Conservation (phyloP, 768 basidiomycete species). For the Hygrophorus russula region DNA sequence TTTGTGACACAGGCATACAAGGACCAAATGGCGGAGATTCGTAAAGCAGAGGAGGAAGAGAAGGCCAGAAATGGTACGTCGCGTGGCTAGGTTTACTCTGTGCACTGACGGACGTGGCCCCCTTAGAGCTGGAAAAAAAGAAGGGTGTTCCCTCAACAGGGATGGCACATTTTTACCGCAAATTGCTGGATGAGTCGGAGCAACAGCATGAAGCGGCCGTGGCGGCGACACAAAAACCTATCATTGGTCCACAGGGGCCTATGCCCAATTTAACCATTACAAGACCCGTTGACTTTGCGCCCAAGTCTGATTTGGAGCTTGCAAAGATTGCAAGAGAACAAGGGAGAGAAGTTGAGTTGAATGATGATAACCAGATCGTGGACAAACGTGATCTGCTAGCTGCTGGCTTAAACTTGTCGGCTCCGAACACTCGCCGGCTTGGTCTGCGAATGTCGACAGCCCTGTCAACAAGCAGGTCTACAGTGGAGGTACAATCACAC, state of each 20-base stretch:
- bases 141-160: constrained; percentile 49
- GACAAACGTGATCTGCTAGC: constrained; percentile 89
- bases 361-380: constrained; percentile 95
- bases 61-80: constrained; percentile 71
- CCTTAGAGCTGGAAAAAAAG: constrained; percentile 52
- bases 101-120: background rate
- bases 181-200: constrained; percentile 69
- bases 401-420: constrained; percentile 85
- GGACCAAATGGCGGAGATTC: constrained; percentile 88
- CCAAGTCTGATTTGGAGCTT: constrained; percentile 63
- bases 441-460: constrained; percentile 28
- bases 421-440: constrained; percentile 69
- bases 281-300: constrained; percentile 54
- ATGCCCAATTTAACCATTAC: constrained; percentile 62
- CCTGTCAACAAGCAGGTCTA: constrained; percentile 11
- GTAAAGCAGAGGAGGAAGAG: constrained; percentile 90
- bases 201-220: constrained; percentile 81
- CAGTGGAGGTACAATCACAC: constrained; percentile 35
- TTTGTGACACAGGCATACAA: constrained; percentile 98
- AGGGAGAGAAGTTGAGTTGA: constrained; percentile 84
- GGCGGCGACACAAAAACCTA: constrained; percentile 54
- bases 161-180: constrained; percentile 79
- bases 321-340: constrained; percentile 57
- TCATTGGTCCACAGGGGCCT: constrained; percentile 55
- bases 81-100: background rate